Evolutionary conservation across 23 red algal genomes (phyloP), one percentile per base, ranked within the genome.

Genomic region (Cyanidium caldarium): DNA sequence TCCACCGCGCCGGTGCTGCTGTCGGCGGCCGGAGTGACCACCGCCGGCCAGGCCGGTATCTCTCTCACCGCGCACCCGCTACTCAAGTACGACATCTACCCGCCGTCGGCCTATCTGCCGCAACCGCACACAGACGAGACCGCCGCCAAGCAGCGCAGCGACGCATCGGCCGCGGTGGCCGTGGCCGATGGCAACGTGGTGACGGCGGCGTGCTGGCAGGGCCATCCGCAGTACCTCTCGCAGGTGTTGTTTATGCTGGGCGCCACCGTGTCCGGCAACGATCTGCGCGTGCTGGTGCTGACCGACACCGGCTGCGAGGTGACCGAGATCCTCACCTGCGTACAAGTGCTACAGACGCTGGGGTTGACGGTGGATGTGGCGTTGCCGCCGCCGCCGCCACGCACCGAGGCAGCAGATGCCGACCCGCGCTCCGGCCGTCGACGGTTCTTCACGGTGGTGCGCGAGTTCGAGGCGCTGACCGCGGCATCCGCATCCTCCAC

Each of bases 181-280:
- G 51, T 61, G 7, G 51, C 51, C 7, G 51, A 61, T 28, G 51
- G n/a, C 13, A 61, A 61, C 31, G 51, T 61, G 13, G 51, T 61
- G 13, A 61, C 51, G 51, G 51, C 51, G 10, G 51, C 51, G 5
- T 61, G 51, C 23, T 61, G 51, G 51, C 51, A 61, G 23, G 51
- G 51, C 10, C 51, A 61, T 25, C 51, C 51, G 10, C 51, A 61
- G 51, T 61, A 61, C 51, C 51, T 61, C 51, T 61, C 51, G 7
- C 51, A 61, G 51, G 51, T 61, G 7, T 28, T 61, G 13, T 61
- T 16, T 25, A 61, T 61, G 51, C 51, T 61, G 13, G 51, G 51
- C 31, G 51, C 31, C 51, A 61, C 51, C 21, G 51, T 61, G 7
- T 10, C 3, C 5, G 51, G 51, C 51, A 61, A 61, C 51, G 51